Evolutionary conservation across 768 basidiomycete genomes (phyloP), one percentile per base, ranked within the genome.

Genomic region (Hygrophoropsis aurantiaca): DNA sequence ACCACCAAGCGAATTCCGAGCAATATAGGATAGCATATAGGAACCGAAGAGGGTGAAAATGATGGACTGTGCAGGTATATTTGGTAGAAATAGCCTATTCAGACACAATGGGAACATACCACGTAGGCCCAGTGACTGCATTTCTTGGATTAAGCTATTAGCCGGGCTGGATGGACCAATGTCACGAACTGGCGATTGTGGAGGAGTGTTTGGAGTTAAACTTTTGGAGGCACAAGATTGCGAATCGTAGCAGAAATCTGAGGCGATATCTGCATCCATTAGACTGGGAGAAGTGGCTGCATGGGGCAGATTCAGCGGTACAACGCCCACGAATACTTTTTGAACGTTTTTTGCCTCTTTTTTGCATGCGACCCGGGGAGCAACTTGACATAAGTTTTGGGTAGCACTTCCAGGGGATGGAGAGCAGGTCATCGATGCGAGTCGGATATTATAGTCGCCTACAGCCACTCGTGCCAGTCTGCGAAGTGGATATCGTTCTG

Each of bases 51-150:
- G 34, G 16, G 26, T n/a, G n/a, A n/a, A n/a, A n/a, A n/a, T n/a
- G n/a, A n/a, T n/a, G n/a, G n/a, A n/a, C n/a, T n/a, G n/a, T n/a
- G n/a, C n/a, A n/a, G n/a, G n/a, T n/a, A n/a, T n/a, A n/a, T n/a
- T n/a, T n/a, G n/a, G n/a, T n/a, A n/a, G n/a, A n/a, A n/a, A n/a
- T n/a, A n/a, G n/a, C n/a, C n/a, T n/a, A n/a, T n/a, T 44, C 47
- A 42, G 35, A 18, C n/a, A 36, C 21, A 30, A 30, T 30, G 27
- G 13, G 49, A 6, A 67, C 64, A 47, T 58, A 66, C 64, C 64
- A n/a, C 52, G 18, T 2, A 68, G 48, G 34, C 38, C 48, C 52
- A 66, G 57, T 11, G 54, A 66, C 13, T 26, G 34, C 18, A 68
- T 23, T 5, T 45, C 59, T 23, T 55, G 46, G 3, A 42, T 49